Evolutionary conservation across 2,329 filamentous ascomycete species (phyloP).

Genomic region (Penicillium nordicum): DNA sequence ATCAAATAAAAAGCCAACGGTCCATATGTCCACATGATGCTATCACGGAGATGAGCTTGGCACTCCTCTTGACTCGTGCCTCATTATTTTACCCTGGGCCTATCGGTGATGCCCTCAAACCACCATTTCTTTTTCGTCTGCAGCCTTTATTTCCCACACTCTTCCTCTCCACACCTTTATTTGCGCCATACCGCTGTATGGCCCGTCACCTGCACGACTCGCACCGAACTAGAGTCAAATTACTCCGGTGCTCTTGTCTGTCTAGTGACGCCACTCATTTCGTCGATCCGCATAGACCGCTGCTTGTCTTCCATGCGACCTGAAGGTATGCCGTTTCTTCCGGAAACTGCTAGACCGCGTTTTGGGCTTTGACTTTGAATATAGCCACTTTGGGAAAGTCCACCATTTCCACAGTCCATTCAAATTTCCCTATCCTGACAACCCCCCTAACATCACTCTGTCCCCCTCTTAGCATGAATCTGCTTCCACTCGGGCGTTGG

Average conservation of each 20-base stretch:
- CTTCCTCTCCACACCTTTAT: slow-evolving; percentile 21
- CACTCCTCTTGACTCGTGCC: slow-evolving; percentile 7
- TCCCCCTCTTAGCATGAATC: slow-evolving; percentile 7
- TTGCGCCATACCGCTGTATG: slow-evolving; percentile 19
- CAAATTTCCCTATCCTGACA: background rate
- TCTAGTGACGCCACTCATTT: slow-evolving; percentile 6
- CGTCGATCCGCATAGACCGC: slow-evolving; percentile 22
- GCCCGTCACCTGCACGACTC: slow-evolving; percentile 18
- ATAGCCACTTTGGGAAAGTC: background rate
- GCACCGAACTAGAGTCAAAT: background rate
- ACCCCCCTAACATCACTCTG: slow-evolving; percentile 8
- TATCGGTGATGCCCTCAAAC: background rate
- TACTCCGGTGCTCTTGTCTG: background rate
- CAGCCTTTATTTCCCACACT: background rate
- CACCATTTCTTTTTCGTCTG: background rate
- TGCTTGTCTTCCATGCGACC: slow-evolving; percentile 23
- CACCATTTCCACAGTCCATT: background rate
- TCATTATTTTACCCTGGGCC: background rate
- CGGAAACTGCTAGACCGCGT: slow-evolving; percentile 9
- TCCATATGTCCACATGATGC: slow-evolving; percentile 19
- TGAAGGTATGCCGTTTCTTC: background rate
- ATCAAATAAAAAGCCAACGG: background rate
- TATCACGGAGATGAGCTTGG: slow-evolving; percentile 15
- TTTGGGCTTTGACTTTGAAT: slow-evolving; percentile 4
- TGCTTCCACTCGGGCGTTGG: slow-evolving; percentile 9